These are phyloP conservation scores for Podospora pseudoanserina DNA, from an alignment of 495 filamentous ascomycete species.

Conservation along the genomic window DNA sequence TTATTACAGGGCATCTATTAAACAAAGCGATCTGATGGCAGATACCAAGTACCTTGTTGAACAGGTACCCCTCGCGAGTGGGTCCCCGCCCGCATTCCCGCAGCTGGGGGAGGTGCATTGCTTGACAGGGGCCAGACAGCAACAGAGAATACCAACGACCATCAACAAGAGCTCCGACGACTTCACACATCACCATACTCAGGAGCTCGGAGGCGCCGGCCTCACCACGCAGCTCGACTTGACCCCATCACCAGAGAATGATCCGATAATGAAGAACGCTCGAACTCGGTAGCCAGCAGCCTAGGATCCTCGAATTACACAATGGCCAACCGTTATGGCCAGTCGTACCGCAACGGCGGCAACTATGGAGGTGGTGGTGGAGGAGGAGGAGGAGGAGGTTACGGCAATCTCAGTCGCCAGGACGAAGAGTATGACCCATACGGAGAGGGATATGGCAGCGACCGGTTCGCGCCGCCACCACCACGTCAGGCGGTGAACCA, in stretches of 20 bases:
- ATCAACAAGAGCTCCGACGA: not conserved
- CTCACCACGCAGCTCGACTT: not conserved
- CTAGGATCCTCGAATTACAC: slow-evolving; percentile 6
- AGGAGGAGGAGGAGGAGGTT: slow-evolving; percentile 19
- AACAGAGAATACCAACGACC: not conserved
- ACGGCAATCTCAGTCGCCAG: slow-evolving; percentile 28
- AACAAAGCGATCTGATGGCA: not conserved
- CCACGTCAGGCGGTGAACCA: slow-evolving; percentile 29
- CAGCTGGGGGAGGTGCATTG: not conserved
- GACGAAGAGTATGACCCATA: slow-evolving; percentile 46
- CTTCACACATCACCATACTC: not conserved
- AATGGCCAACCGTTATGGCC: slow-evolving; percentile 45
- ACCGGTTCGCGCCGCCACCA: slow-evolving; percentile 33
- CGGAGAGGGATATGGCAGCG: slow-evolving; percentile 44
- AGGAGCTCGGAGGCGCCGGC: not conserved
- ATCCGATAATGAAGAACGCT: not conserved
- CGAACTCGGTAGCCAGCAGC: slow-evolving; percentile 1
- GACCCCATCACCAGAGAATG: not conserved
- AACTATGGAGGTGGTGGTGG: slow-evolving; percentile 17
- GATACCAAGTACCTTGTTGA: not conserved
- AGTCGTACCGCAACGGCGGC: slow-evolving; percentile 39
- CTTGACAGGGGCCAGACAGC: slow-evolving; percentile 3
- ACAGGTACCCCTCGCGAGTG: not conserved
- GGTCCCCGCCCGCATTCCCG: not conserved
- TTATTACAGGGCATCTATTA: not conserved